phyloP scores from a whole-genome alignment of 1,284 basidiomycete genomes.

The Ceratobasidium sp. region DNA sequence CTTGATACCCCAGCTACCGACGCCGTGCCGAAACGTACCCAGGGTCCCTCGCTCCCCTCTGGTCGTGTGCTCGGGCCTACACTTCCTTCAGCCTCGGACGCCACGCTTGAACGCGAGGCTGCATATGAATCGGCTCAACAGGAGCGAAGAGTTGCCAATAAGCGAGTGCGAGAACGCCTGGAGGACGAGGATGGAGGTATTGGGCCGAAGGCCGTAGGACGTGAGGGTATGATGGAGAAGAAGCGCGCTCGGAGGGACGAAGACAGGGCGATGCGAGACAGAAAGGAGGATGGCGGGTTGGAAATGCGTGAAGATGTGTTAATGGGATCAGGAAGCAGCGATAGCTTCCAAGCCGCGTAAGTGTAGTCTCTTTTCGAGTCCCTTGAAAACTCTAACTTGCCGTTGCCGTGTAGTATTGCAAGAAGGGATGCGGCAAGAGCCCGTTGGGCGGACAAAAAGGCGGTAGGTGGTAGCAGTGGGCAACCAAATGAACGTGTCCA shows the following conservation, averaged over 20 bases:
- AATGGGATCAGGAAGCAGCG: slow-evolving; percentile 64
- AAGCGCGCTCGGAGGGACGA: slow-evolving; percentile 68
- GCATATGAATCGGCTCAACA: slow-evolving; percentile 55
- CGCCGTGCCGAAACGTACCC: background rate
- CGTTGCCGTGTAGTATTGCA: slow-evolving; percentile 59
- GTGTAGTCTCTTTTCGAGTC: slow-evolving; percentile 45
- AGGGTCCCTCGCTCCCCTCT: slow-evolving; percentile 29
- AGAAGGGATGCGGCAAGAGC: slow-evolving; percentile 67
- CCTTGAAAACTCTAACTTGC: slow-evolving; percentile 9
- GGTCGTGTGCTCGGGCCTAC: slow-evolving; percentile 27
- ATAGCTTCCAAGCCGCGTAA: slow-evolving; percentile 73
- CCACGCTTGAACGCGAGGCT: slow-evolving; percentile 66
- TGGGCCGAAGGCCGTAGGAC: slow-evolving; percentile 72
- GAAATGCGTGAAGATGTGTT: slow-evolving; percentile 72
- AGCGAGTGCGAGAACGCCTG: slow-evolving; percentile 64
- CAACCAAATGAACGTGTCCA: slow-evolving; percentile 60
- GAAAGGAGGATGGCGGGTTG: slow-evolving; percentile 67
- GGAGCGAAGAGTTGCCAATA: slow-evolving; percentile 57
- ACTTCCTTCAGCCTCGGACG: slow-evolving; percentile 63
- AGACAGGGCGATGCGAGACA: slow-evolving; percentile 68
- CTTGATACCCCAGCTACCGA: background rate
- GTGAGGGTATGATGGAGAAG: slow-evolving; percentile 77
- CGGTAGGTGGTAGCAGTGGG: slow-evolving; percentile 47
- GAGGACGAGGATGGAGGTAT: slow-evolving; percentile 72
- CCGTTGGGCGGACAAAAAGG: slow-evolving; percentile 61